These are phyloP conservation scores for Lentinula sp. DNA, from an alignment of 768 basidiomycete species.

Conservation along the genomic window DNA sequence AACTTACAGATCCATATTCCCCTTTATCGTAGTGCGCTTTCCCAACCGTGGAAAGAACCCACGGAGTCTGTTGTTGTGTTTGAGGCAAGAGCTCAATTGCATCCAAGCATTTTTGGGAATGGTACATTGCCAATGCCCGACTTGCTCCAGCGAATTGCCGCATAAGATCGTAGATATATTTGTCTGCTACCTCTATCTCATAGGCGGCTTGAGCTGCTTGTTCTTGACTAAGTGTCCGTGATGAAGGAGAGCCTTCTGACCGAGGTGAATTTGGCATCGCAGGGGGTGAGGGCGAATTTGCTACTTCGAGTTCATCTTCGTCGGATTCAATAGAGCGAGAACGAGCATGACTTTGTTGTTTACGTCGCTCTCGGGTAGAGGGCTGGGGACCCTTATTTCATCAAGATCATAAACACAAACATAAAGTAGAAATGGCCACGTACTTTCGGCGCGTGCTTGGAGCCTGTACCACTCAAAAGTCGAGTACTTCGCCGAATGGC, in stretches of 20 bases:
- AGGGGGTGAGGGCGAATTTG: conserved; percentile 56
- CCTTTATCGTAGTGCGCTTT: conserved; percentile 86
- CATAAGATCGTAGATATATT: conserved; percentile 77
- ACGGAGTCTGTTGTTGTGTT: conserved; percentile 67
- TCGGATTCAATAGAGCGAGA: conserved; percentile 67
- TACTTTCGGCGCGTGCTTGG: conserved; percentile 59
- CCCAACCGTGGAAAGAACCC: conserved; percentile 78
- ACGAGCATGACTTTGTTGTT: conserved; percentile 45
- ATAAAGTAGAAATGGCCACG: not conserved
- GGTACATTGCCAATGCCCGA: conserved; percentile 68
- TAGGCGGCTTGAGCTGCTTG: conserved; percentile 67
- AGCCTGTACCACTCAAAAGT: conserved; percentile 44
- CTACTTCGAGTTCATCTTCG: conserved; percentile 62
- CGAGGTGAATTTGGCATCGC: conserved; percentile 55
- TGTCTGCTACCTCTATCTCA: conserved; percentile 69
- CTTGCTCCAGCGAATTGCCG: conserved; percentile 77
- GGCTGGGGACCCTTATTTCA: conserved; percentile 6
- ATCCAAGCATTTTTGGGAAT: conserved; percentile 66
- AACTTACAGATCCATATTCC: conserved; percentile 82
- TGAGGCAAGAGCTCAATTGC: conserved; percentile 74
- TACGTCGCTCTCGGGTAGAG: conserved; percentile 51
- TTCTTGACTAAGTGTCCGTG: conserved; percentile 62
- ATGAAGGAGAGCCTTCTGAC: conserved; percentile 58
- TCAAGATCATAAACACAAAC: not conserved
- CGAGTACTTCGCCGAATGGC: conserved; percentile 71